phyloP scores from a whole-genome alignment of 768 basidiomycete genomes.

The Amanita rimosa region DNA sequence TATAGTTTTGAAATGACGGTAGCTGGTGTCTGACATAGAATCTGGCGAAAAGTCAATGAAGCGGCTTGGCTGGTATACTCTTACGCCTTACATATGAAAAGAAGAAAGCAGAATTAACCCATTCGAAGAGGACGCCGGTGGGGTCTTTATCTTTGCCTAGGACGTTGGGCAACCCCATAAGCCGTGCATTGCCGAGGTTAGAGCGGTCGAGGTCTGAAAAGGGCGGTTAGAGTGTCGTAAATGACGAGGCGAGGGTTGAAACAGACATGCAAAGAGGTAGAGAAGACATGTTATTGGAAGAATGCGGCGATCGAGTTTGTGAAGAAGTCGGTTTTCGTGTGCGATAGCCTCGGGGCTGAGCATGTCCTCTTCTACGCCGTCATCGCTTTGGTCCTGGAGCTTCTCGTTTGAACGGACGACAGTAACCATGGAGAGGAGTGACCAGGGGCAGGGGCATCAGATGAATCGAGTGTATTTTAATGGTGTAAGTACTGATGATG shows the following conservation, averaged over 20 bases:
- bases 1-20: conserved; percentile 55
- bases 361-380: conserved; percentile 7
- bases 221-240: background rate
- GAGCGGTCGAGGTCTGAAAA: conserved; percentile 58
- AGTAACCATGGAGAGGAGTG: background rate
- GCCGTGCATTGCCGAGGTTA: conserved; percentile 70
- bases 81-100: conserved; percentile 54
- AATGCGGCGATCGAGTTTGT: conserved; percentile 57
- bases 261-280: conserved; percentile 68
- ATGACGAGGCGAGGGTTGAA: background rate
- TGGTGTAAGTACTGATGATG: conserved; percentile 14
- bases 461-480: background rate
- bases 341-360: conserved; percentile 9
- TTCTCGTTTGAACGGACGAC: conserved; percentile 15
- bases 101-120: conserved; percentile 70
- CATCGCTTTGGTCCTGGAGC: conserved; percentile 14
- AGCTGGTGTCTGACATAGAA: conserved; percentile 59
- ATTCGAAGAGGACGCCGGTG: conserved; percentile 61
- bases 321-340: conserved; percentile 44
- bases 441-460: background rate
- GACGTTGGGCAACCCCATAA: conserved; percentile 59
- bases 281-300: conserved; percentile 64
- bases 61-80: conserved; percentile 11
- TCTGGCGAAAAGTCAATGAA: conserved; percentile 24
- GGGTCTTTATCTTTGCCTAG: conserved; percentile 47